Percentiles rank a stretch among this genome's conserved stretches.
phyloP scores from a whole-genome alignment of 2,329 filamentous ascomycete species.

The Sporothrix mexicana region DNA sequence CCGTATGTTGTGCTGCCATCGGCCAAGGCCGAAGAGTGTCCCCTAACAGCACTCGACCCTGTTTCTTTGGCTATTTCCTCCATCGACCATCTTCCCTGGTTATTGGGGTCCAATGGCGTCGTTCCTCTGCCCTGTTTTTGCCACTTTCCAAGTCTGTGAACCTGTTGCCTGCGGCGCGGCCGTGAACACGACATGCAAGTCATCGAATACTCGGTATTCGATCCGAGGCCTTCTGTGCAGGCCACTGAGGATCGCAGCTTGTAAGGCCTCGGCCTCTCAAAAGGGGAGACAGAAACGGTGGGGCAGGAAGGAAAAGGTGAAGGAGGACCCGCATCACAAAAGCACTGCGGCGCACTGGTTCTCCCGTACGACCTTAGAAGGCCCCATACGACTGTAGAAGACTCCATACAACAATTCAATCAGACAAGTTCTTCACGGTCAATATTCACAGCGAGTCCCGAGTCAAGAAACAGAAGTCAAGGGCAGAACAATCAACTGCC shows the following conservation, averaged over 20 bases:
- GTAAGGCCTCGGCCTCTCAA: too few species aligned
- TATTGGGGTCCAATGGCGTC: constrained; percentile 21
- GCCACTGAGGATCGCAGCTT: background rate
- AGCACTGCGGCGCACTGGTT: too few species aligned
- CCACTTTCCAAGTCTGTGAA: too few species aligned
- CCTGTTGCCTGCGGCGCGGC: constrained; percentile 11
- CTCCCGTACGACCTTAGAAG: background rate
- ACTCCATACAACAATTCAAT: too few species aligned
- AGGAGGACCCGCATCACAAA: background rate
- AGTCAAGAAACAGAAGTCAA: too few species aligned
- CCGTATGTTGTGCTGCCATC: background rate
- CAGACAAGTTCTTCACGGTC: too few species aligned
- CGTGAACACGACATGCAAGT: background rate
- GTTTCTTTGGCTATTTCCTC: constrained; percentile 9
- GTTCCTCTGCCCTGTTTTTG: constrained; percentile 12
- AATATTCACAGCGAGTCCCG: too few species aligned
- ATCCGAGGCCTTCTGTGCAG: background rate
- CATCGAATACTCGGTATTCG: background rate
- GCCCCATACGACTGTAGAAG: background rate
- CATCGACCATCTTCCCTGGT: constrained; percentile 4
- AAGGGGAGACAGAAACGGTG: too few species aligned
- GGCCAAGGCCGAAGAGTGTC: background rate
- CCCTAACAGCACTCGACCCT: background rate
- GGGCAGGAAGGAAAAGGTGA: background rate
- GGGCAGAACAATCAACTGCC: background rate